Conservation (phyloP, 1,284 basidiomycete genomes). For the Porogramme epimiltina region DNA sequence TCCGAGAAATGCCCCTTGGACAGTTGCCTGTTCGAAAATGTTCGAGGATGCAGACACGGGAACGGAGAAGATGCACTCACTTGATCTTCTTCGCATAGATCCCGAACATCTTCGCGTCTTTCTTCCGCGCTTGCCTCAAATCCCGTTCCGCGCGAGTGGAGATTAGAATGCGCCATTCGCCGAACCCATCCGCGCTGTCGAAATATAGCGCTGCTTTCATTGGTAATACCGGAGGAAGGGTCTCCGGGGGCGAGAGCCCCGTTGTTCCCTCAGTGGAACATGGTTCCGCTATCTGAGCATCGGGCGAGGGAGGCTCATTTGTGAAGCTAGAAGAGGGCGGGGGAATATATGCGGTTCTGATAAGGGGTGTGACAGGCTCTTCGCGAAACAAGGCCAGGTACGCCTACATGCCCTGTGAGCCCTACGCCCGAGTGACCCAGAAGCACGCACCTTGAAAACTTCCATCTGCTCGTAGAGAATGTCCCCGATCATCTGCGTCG, state of each 20-base stretch:
- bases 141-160: slow-evolving; percentile 45
- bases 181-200: slow-evolving; percentile 52
- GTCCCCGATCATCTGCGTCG: slow-evolving; percentile 15
- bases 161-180: slow-evolving; percentile 54
- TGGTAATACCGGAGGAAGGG: slow-evolving; percentile 48
- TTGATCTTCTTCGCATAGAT: slow-evolving; percentile 63
- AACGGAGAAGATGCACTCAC: slow-evolving; percentile 31
- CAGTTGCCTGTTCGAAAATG: slow-evolving; percentile 46
- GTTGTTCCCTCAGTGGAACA: not conserved
- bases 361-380: slow-evolving; percentile 8
- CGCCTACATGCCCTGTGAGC: slow-evolving; percentile 9
- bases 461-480: slow-evolving; percentile 29
- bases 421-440: not conserved
- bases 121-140: slow-evolving; percentile 41
- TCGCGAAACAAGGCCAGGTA: slow-evolving; percentile 27
- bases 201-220: slow-evolving; percentile 53
- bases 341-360: slow-evolving; percentile 24
- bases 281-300: not conserved
- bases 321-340: too few species aligned
- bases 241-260: slow-evolving; percentile 19
- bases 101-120: slow-evolving; percentile 43
- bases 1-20: slow-evolving; percentile 68
- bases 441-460: slow-evolving; percentile 30
- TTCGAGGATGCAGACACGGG: not conserved
- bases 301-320: not conserved